Evolutionary conservation across 2,329 filamentous ascomycete genomes (phyloP).

Genomic region (Epichloe elymi): DNA sequence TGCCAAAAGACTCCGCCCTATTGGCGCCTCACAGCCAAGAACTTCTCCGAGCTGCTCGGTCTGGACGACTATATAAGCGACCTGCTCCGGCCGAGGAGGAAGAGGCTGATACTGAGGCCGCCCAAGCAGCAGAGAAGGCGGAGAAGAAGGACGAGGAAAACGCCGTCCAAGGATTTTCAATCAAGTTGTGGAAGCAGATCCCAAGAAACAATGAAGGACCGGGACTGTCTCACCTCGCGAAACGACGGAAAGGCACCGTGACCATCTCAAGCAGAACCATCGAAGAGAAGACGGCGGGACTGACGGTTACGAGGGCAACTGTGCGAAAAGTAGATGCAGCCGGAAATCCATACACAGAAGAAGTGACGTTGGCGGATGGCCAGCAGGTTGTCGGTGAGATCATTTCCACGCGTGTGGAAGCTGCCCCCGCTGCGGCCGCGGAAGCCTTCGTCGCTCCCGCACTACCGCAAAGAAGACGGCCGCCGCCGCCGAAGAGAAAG

Average conservation of each 20-base stretch:
- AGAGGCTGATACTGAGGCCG: constrained; percentile 36
- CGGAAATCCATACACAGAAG: constrained; percentile 73
- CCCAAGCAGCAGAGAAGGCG: constrained; percentile 30
- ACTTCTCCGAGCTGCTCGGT: constrained; percentile 67
- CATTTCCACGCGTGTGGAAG: constrained; percentile 44
- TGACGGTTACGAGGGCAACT: constrained; percentile 62
- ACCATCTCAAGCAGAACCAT: constrained; percentile 41
- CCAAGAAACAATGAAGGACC: constrained; percentile 43
- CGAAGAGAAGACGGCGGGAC: constrained; percentile 29
- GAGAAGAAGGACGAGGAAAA: constrained; percentile 54
- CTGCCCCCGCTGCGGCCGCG: constrained; percentile 42
- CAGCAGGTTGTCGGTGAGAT: constrained; percentile 74
- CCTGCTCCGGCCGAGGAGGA: constrained; percentile 49
- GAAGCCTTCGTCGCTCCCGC: constrained; percentile 34
- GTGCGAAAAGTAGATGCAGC: constrained; percentile 66
- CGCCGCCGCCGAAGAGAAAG: constrained; percentile 70
- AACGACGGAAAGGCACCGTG: constrained; percentile 47
- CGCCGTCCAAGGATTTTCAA: constrained; percentile 36
- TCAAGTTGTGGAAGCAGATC: constrained; percentile 49
- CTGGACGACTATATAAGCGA: constrained; percentile 63
- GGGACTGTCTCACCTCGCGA: constrained; percentile 42
- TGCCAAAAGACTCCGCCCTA: constrained; percentile 76
- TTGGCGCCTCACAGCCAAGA: constrained; percentile 70
- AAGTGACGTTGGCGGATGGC: constrained; percentile 68
- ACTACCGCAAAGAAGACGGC: constrained; percentile 43